Percentiles rank a stretch among this genome's conserved stretches.
Evolutionary conservation across 345 rosid species (phyloP).

Genomic region (Chamaenerion angustifolium): DNA sequence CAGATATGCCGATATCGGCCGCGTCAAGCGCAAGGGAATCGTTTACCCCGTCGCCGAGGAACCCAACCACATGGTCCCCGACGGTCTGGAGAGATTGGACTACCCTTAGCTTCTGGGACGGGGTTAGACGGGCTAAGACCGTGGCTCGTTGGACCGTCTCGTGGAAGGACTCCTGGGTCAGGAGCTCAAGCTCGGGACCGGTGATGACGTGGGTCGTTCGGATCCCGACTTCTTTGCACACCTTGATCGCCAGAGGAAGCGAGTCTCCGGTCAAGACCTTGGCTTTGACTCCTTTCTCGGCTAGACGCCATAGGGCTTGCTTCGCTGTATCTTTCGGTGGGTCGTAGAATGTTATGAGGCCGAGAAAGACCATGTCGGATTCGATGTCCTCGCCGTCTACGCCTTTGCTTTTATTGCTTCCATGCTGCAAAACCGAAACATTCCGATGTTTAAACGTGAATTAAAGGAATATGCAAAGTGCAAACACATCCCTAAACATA

Average conservation of each 20-base stretch:
- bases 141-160: slow-evolving; percentile 47
- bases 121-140: slow-evolving; percentile 51
- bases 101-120: slow-evolving; percentile 48
- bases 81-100: slow-evolving; percentile 49
- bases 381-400: slow-evolving; percentile 26
- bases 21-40: slow-evolving; percentile 63
- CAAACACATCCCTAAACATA: no score
- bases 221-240: slow-evolving; percentile 65
- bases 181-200: slow-evolving; percentile 58
- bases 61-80: slow-evolving; percentile 45
- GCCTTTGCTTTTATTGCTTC: slow-evolving; percentile 9
- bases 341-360: slow-evolving; percentile 49
- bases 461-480: no score
- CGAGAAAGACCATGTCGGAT: slow-evolving; percentile 53
- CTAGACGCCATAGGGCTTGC: slow-evolving; percentile 60
- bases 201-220: slow-evolving; percentile 48
- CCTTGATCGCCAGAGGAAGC: slow-evolving; percentile 39
- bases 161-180: slow-evolving; percentile 43
- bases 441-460: slow-evolving; percentile 2
- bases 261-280: slow-evolving; percentile 61
- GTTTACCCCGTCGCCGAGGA: slow-evolving; percentile 55
- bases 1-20: slow-evolving; percentile 55
- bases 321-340: slow-evolving; percentile 69
- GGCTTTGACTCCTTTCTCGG: slow-evolving; percentile 63
- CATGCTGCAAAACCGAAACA: slow-evolving; percentile 20